These are phyloP conservation scores for Borovskyia barvae DNA, from an alignment of 208 protist genomes.

Conservation along the genomic window DNA sequence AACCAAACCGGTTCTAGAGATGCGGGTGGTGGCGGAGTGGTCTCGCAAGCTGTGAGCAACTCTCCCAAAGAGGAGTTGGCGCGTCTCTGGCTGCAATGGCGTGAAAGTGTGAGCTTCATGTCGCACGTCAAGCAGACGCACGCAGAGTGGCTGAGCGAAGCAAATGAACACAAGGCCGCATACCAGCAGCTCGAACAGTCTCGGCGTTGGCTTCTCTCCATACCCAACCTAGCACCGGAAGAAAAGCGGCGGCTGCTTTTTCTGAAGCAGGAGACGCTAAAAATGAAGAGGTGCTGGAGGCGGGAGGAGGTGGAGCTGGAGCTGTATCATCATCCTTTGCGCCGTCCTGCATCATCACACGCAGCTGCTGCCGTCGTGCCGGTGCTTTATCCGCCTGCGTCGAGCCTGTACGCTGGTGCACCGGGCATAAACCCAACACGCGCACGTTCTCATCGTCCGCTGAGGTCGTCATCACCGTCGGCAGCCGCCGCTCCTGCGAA, in stretches of 20 bases:
- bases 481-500: not conserved
- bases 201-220: slow-evolving; percentile 54
- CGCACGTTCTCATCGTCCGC: no score
- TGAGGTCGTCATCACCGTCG: slow-evolving; percentile 9
- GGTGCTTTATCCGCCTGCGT: no score
- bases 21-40: no score
- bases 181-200: slow-evolving; percentile 54
- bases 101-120: slow-evolving; percentile 62
- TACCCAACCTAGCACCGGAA: slow-evolving; percentile 28
- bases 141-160: slow-evolving; percentile 48
- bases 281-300: slow-evolving; percentile 27
- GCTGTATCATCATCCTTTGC: slow-evolving; percentile 14
- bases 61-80: slow-evolving; percentile 20
- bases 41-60: no score
- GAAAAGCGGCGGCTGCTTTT: slow-evolving; percentile 37
- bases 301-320: slow-evolving; percentile 25
- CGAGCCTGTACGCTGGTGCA: no score
- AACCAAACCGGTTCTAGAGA: no score
- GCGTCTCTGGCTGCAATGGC: slow-evolving; percentile 48
- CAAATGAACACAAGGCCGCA: slow-evolving; percentile 33
- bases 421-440: no score
- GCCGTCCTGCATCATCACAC: not conserved
- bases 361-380: not conserved
- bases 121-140: slow-evolving; percentile 55
- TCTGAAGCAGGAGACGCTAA: slow-evolving; percentile 36